phyloP scores from a whole-genome alignment of 2,329 filamentous ascomycete species.

The Paecilomyces niveus region DNA sequence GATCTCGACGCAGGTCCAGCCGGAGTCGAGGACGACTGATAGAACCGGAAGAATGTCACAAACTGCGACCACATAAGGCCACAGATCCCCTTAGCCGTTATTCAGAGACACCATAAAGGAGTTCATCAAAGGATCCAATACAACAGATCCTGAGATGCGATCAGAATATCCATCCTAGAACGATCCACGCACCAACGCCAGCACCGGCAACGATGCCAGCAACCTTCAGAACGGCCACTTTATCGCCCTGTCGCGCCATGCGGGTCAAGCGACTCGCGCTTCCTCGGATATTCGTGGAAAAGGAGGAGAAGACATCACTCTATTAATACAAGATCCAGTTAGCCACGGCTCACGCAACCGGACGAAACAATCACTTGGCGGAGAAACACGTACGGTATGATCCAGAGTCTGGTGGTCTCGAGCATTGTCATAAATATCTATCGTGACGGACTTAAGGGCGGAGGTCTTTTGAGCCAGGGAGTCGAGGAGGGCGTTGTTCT shows the following conservation, averaged over 20 bases:
- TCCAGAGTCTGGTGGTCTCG: slow-evolving; percentile 83
- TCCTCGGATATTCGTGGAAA: slow-evolving; percentile 74
- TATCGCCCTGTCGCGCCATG: slow-evolving; percentile 89
- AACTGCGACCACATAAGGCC: no score
- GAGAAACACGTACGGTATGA: slow-evolving; percentile 57
- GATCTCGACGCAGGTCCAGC: not conserved
- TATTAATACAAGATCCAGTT: slow-evolving; percentile 27
- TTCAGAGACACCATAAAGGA: not conserved
- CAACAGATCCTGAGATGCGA: not conserved
- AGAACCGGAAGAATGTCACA: not conserved
- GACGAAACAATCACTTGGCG: not conserved
- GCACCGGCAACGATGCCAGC: slow-evolving; percentile 70
- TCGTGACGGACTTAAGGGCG: slow-evolving; percentile 83
- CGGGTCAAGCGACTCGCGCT: slow-evolving; percentile 74
- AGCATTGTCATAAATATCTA: slow-evolving; percentile 97
- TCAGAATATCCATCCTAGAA: slow-evolving; percentile 55
- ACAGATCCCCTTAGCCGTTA: not conserved
- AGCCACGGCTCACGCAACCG: not conserved
- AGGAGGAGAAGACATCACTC: slow-evolving; percentile 86
- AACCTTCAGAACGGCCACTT: slow-evolving; percentile 82
- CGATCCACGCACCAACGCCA: slow-evolving; percentile 70
- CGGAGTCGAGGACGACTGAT: not conserved
- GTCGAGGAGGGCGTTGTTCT: slow-evolving; percentile 92
- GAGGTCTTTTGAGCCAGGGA: slow-evolving; percentile 88
- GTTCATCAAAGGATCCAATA: not conserved